Conservation (phyloP, 1,284 basidiomycete species). For the Chalciporus sp. region DNA sequence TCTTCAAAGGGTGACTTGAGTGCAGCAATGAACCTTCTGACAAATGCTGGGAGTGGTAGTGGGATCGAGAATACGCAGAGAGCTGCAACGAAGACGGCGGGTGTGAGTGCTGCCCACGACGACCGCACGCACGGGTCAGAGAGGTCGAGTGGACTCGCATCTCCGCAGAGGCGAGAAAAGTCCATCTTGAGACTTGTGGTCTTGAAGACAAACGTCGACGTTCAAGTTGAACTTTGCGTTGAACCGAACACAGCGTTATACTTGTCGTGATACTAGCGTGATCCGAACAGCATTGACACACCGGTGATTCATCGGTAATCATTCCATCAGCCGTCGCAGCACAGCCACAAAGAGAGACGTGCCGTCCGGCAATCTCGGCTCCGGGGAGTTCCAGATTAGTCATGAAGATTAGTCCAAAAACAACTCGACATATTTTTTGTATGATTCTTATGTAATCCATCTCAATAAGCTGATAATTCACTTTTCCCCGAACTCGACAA, state of each 20-base stretch:
- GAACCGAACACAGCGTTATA: too few species aligned
- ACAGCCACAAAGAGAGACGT: too few species aligned
- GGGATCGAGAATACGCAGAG: slow-evolving; percentile 44
- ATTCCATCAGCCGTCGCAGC: too few species aligned
- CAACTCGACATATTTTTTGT: too few species aligned
- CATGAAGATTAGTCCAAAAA: too few species aligned
- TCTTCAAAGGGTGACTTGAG: slow-evolving; percentile 34
- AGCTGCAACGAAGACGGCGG: slow-evolving; percentile 49
- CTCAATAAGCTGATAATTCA: not conserved
- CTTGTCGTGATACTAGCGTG: too few species aligned
- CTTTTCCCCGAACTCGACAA: slow-evolving; percentile 12
- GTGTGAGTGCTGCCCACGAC: slow-evolving; percentile 57
- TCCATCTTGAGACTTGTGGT: slow-evolving; percentile 4
- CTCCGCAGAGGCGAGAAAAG: slow-evolving; percentile 29
- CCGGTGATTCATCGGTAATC: too few species aligned
- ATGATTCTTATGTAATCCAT: not conserved
- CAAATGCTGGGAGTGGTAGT: slow-evolving; percentile 33
- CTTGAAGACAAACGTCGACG: too few species aligned
- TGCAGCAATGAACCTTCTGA: slow-evolving; percentile 14
- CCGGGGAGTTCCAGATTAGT: too few species aligned
- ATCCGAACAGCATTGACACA: too few species aligned
- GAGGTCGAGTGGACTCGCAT: slow-evolving; percentile 45
- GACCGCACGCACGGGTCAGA: slow-evolving; percentile 53
- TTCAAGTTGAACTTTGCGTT: too few species aligned
- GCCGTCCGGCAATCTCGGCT: too few species aligned